phyloP scores from a whole-genome alignment of 1,284 basidiomycete species.

The Cerioporus squamosus region DNA sequence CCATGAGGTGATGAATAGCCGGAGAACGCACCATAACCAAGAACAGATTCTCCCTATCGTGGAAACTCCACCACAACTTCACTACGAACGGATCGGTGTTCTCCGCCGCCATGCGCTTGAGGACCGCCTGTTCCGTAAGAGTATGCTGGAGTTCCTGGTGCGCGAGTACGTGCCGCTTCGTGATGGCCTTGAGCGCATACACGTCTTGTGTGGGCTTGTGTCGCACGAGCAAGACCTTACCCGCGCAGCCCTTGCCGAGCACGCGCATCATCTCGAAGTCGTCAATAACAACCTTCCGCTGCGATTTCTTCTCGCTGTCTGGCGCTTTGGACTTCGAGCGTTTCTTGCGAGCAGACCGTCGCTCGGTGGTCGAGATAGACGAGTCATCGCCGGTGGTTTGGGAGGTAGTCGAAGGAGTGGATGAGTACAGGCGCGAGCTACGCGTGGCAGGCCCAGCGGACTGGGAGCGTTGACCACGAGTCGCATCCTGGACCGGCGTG shows the following conservation, averaged over 20 bases:
- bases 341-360: conserved; percentile 52
- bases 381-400: conserved; percentile 58
- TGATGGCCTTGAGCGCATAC: conserved; percentile 96
- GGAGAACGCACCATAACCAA: conserved; percentile 72
- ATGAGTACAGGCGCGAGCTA: conserved; percentile 60
- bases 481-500: conserved; percentile 41
- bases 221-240: conserved; percentile 88
- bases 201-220: conserved; percentile 74
- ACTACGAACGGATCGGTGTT: conserved; percentile 90
- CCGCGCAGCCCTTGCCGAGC: conserved; percentile 94
- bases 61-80: conserved; percentile 94
- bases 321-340: conserved; percentile 57
- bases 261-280: conserved; percentile 98
- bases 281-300: conserved; percentile 77
- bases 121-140: conserved; percentile 90
- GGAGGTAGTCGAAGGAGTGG: conserved; percentile 48
- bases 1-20: conserved; percentile 29
- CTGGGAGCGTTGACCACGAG: conserved; percentile 61
- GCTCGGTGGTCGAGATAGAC: conserved; percentile 60
- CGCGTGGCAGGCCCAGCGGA: conserved; percentile 71
- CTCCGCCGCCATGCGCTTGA: conserved; percentile 87
- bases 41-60: conserved; percentile 94
- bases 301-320: conserved; percentile 53
- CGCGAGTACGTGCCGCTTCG: conserved; percentile 93
- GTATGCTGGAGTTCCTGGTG: conserved; percentile 97